Evolutionary conservation across 805 yeast species (phyloP).

Genomic region (Yarrowia osloensis): DNA sequence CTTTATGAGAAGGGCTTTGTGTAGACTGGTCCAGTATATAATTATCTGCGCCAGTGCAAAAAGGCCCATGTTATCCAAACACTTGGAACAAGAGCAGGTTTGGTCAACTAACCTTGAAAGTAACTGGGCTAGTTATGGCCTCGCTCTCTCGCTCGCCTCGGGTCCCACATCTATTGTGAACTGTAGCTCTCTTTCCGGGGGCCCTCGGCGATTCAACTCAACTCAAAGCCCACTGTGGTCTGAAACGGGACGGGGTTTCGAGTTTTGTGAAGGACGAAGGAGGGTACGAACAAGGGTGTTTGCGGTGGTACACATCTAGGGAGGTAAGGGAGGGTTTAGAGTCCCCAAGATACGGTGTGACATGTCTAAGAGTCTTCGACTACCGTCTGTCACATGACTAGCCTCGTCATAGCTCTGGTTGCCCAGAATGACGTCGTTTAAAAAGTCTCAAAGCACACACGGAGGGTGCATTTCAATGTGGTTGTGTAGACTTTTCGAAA

Average conservation of each 20-base stretch:
- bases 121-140: background rate
- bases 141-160: background rate
- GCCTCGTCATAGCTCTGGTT: background rate
- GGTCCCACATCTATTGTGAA: background rate
- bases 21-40: background rate
- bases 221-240: background rate
- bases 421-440: constrained; percentile 19
- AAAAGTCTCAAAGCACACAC: background rate
- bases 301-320: too few species aligned
- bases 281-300: background rate
- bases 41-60: background rate
- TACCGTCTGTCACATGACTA: background rate
- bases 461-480: background rate
- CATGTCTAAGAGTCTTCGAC: too few species aligned
- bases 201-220: background rate
- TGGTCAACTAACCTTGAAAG: background rate
- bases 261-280: background rate
- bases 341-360: too few species aligned
- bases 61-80: background rate
- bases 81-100: background rate
- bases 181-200: background rate
- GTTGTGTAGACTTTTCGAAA: constrained; percentile 11
- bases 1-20: background rate
- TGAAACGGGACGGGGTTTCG: background rate
- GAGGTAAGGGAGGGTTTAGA: too few species aligned